Conservation (phyloP, 257 asterid species). For the Datura wrightii region DNA sequence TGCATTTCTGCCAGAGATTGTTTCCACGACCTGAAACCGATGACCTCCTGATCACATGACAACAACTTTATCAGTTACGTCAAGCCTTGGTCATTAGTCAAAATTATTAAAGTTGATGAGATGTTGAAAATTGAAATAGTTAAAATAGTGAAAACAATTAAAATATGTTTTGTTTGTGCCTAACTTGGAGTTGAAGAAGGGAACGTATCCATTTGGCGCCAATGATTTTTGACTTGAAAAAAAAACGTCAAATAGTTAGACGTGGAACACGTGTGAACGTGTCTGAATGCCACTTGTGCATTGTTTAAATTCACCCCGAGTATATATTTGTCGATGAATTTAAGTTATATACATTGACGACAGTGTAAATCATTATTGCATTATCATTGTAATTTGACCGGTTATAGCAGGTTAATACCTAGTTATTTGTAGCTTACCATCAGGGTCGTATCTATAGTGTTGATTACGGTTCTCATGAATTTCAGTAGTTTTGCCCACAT, state of each 20-base stretch:
- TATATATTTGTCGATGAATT: background rate
- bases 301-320: background rate
- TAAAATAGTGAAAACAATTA: constrained; percentile 14
- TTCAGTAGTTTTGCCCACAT: no score
- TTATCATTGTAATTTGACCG: background rate
- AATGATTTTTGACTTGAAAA: constrained; percentile 56
- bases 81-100: no score
- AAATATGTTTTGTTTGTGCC: constrained; percentile 46
- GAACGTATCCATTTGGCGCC: constrained; percentile 56
- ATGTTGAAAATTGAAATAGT: background rate
- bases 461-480: background rate
- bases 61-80: no score
- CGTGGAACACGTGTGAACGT: constrained; percentile 53
- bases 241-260: constrained; percentile 34
- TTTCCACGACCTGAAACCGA: no score
- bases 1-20: no score
- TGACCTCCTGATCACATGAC: no score
- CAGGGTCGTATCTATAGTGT: background rate
- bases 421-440: background rate
- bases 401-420: background rate
- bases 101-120: background rate
- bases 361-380: background rate
- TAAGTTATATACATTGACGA: background rate
- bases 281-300: constrained; percentile 36
- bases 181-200: constrained; percentile 64